Evolutionary conservation across 805 yeast species (phyloP).

Genomic region (Priceomyces medius): DNA sequence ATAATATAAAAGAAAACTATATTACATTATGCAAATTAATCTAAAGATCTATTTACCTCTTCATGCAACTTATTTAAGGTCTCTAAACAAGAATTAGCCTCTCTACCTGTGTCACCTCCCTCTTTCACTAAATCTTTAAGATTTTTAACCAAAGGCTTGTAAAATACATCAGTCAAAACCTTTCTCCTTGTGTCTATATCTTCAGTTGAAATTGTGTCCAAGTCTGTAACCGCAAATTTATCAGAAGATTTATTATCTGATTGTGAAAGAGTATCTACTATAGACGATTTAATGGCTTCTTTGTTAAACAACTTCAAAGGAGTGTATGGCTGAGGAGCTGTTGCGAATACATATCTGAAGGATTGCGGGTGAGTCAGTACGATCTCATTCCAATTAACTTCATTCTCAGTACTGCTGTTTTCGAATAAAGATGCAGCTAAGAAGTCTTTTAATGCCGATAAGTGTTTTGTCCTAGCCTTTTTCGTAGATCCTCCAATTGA

Average conservation of each 20-base stretch:
- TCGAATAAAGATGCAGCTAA: conserved; percentile 43
- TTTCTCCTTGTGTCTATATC: conserved; percentile 57
- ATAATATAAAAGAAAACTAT: too few relatives aligned
- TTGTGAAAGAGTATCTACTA: not conserved
- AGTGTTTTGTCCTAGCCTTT: conserved; percentile 40
- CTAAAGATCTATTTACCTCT: not conserved
- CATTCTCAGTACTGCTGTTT: conserved; percentile 11
- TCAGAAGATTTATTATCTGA: conserved; percentile 11
- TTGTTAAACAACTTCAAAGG: conserved; percentile 58
- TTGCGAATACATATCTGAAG: conserved; percentile 51
- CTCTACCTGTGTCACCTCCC: conserved; percentile 71
- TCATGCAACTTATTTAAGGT: conserved; percentile 9
- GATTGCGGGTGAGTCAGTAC: conserved; percentile 47
- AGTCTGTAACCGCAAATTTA: conserved; percentile 30
- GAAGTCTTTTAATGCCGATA: conserved; percentile 43
- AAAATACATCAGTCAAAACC: conserved; percentile 53
- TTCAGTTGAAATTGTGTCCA: conserved; percentile 53
- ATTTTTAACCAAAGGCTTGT: conserved; percentile 48
- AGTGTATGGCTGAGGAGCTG: conserved; percentile 61
- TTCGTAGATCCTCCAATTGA: conserved; percentile 33
- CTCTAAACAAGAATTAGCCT: conserved; percentile 29
- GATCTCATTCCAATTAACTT: conserved; percentile 15
- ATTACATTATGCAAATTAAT: not conserved
- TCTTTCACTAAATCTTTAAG: conserved; percentile 55
- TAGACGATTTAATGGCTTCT: conserved; percentile 18